Evolutionary conservation across 2,329 filamentous ascomycete species (phyloP).

Genomic region (Neofusicoccum cordaticola): DNA sequence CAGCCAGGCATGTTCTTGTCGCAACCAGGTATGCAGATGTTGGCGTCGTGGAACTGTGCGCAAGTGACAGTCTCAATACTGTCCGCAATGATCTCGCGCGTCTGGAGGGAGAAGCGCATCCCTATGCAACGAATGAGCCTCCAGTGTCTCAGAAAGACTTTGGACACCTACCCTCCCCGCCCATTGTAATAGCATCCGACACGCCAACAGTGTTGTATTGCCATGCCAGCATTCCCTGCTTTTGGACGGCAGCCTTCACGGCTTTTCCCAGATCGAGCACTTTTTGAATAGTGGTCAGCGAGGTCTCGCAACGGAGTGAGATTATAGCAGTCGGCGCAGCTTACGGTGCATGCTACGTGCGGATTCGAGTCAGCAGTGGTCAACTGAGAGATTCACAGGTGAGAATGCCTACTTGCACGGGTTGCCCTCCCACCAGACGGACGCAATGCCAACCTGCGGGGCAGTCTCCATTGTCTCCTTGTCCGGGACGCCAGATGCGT

Average conservation of each 20-base stretch:
- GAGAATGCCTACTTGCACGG: conserved; percentile 74
- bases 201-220: conserved; percentile 91
- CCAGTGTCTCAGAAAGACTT: not conserved
- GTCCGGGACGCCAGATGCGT: conserved; percentile 84
- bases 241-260: conserved; percentile 76
- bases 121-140: conserved; percentile 49
- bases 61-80: conserved; percentile 91
- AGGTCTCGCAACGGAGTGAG: not conserved
- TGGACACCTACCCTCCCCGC: conserved; percentile 66
- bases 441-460: conserved; percentile 86
- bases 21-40: conserved; percentile 88
- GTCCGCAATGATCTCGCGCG: conserved; percentile 88
- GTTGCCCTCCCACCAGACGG: conserved; percentile 97
- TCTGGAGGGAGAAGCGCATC: conserved; percentile 91
- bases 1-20: conserved; percentile 98
- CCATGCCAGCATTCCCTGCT: conserved; percentile 87
- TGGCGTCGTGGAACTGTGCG: conserved; percentile 89
- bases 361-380: not conserved
- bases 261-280: conserved; percentile 84
- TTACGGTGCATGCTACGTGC: conserved; percentile 48
- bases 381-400: not conserved
- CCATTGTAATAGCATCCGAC: conserved; percentile 93
- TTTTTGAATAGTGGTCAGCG: conserved; percentile 28
- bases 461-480: conserved; percentile 82
- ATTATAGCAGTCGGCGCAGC: conserved; percentile 19